Percentiles rank a stretch among this genome's conserved stretches.
phyloP scores from a whole-genome alignment of 768 basidiomycete species.

The Termitomyces sp. region DNA sequence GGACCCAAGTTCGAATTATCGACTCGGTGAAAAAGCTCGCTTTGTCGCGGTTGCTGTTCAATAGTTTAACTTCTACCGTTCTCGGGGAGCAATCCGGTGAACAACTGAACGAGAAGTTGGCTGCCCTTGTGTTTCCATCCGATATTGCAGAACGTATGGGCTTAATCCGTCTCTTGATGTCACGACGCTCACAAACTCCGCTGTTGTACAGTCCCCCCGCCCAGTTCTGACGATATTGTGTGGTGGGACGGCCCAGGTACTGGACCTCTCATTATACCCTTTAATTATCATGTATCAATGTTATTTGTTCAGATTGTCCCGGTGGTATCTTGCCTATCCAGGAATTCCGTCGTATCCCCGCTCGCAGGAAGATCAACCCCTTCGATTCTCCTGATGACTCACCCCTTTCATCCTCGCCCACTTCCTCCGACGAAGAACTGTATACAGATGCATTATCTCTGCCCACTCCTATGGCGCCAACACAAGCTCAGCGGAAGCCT shows the following conservation, averaged over 20 bases:
- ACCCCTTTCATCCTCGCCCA: constrained; percentile 66
- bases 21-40: constrained; percentile 70
- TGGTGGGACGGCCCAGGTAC: constrained; percentile 81
- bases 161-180: background rate
- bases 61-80: constrained; percentile 51
- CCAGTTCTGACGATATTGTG: constrained; percentile 66
- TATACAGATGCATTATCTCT: constrained; percentile 70
- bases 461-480: constrained; percentile 65
- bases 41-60: constrained; percentile 62
- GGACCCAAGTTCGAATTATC: constrained; percentile 70
- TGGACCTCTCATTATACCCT: constrained; percentile 7
- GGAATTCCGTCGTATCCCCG: constrained; percentile 29
- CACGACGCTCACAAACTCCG: background rate
- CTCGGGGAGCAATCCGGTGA: constrained; percentile 43
- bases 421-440: constrained; percentile 82
- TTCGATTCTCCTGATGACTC: constrained; percentile 69
- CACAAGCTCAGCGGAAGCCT: constrained; percentile 35
- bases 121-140: constrained; percentile 43
- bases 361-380: constrained; percentile 46
- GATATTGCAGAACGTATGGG: constrained; percentile 40
- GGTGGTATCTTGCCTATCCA: constrained; percentile 46
- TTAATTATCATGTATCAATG: background rate
- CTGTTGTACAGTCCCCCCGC: constrained; percentile 62
- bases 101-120: constrained; percentile 66
- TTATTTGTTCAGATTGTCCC: constrained; percentile 42